Percentiles rank a stretch among this genome's conserved stretches.
Evolutionary conservation across 345 rosid genomes (phyloP).

Genomic region (Eucalyptus sp.): DNA sequence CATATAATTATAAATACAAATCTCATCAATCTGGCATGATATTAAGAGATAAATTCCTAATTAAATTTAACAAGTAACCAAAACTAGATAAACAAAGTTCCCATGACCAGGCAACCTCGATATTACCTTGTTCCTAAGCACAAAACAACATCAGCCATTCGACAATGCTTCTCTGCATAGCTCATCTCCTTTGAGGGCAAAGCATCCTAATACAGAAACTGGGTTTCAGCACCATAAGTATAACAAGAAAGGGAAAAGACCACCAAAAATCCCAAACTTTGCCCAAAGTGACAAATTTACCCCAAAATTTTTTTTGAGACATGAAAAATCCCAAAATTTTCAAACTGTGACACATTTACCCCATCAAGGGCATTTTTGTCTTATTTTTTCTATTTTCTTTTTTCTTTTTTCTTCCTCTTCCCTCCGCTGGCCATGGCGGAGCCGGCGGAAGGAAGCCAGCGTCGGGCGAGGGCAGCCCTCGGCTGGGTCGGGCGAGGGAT

Average conservation of each 20-base stretch:
- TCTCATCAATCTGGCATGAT: background rate
- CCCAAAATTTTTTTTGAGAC: too few species aligned
- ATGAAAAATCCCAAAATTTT: too few species aligned
- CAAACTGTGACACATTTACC: too few species aligned
- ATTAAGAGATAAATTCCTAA: background rate
- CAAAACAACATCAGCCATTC: constrained; percentile 79
- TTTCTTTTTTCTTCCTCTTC: too few species aligned
- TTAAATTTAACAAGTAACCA: background rate
- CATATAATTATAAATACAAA: background rate
- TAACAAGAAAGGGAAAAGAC: background rate
- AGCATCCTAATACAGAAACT: constrained; percentile 49
- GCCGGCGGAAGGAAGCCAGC: too few species aligned
- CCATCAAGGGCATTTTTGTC: too few species aligned
- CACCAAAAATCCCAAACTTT: too few species aligned
- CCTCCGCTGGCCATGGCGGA: too few species aligned
- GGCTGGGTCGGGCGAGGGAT: too few species aligned
- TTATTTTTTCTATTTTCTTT: too few species aligned
- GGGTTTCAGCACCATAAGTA: background rate
- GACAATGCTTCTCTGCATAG: constrained; percentile 85
- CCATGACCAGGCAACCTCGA: background rate
- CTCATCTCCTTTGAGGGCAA: constrained; percentile 78
- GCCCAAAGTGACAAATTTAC: too few species aligned
- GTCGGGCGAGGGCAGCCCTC: too few species aligned
- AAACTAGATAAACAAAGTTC: background rate
- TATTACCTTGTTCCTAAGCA: constrained; percentile 91